Percentiles rank a stretch among this genome's conserved stretches.
Conservation (phyloP, 2,329 filamentous ascomycete genomes). For the Xylaria sp. region DNA sequence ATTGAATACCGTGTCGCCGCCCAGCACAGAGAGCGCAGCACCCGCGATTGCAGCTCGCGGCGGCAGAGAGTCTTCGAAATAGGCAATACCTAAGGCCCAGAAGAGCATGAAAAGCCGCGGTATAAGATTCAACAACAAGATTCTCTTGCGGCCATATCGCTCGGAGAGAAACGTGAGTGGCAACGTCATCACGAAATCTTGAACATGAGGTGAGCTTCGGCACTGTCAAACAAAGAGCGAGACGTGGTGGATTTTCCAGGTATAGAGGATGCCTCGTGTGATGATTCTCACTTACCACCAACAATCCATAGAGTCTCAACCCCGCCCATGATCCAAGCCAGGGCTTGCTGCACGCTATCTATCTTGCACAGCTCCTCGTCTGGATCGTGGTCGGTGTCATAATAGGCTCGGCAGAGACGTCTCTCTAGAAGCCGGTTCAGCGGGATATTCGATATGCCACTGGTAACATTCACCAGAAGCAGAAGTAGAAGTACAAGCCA, state of each 20-base stretch:
- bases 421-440: constrained; percentile 43
- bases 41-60: constrained; percentile 38
- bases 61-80: constrained; percentile 35
- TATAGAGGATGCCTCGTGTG: background rate
- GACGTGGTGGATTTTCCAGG: background rate
- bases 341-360: constrained; percentile 43
- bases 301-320: constrained; percentile 47
- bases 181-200: constrained; percentile 47
- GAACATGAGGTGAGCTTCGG: constrained; percentile 1
- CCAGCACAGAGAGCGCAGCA: constrained; percentile 41
- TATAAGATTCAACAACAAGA: constrained; percentile 42
- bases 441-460: constrained; percentile 45
- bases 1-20: constrained; percentile 48
- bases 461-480: constrained; percentile 43
- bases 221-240: background rate
- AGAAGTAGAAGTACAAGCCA: constrained; percentile 37
- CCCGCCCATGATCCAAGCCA: constrained; percentile 48
- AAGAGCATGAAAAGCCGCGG: constrained; percentile 38
- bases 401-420: constrained; percentile 47
- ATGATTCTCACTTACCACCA: constrained; percentile 35
- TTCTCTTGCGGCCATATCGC: constrained; percentile 35
- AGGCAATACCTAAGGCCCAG: constrained; percentile 39
- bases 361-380: constrained; percentile 51
- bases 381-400: constrained; percentile 38
- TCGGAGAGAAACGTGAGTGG: constrained; percentile 44